Conservation (phyloP, 257 asterid species). For the Capsicum pubescens region DNA sequence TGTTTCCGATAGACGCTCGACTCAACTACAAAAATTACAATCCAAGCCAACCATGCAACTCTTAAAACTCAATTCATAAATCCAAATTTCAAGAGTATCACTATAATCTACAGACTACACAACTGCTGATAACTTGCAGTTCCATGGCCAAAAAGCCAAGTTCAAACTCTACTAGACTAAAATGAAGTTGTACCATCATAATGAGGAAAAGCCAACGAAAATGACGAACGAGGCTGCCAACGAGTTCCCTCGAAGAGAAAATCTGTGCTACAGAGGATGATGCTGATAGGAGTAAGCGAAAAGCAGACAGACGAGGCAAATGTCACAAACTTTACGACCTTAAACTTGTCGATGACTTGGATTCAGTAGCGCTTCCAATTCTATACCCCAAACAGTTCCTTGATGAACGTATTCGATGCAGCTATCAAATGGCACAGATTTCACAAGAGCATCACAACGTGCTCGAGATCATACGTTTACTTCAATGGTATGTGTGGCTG, state of each 20-base stretch:
- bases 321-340: conserved; percentile 16
- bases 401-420: background rate
- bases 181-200: background rate
- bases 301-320: conserved; percentile 10
- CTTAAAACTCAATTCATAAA: conserved; percentile 3
- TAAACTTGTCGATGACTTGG: background rate
- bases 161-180: background rate
- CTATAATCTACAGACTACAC: background rate
- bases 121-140: background rate
- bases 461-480: conserved; percentile 15
- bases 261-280: background rate
- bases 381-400: background rate
- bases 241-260: background rate
- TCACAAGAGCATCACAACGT: background rate
- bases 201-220: conserved; percentile 6
- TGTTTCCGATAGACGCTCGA: too few species aligned
- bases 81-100: background rate
- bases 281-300: background rate
- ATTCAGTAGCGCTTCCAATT: background rate
- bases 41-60: background rate
- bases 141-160: conserved; percentile 24
- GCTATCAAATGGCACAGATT: background rate
- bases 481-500: conserved; percentile 17
- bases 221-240: background rate
- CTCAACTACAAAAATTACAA: background rate